These are phyloP conservation scores for Pythium periplocum DNA, from an alignment of 352 stramenopile genomes.

Conservation along the genomic window DNA sequence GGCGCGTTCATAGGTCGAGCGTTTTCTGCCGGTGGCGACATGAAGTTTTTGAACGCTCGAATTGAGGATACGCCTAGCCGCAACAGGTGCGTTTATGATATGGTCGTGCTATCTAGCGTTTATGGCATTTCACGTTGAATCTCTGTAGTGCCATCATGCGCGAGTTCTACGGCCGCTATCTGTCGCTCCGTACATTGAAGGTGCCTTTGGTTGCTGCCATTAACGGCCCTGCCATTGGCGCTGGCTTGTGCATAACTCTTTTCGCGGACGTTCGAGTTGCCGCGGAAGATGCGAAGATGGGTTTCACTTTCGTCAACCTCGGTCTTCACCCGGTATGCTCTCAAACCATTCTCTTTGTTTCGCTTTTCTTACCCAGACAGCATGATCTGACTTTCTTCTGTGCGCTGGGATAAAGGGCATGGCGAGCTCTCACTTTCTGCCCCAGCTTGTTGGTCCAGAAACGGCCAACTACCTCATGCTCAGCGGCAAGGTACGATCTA, in stretches of 20 bases:
- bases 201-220: constrained; percentile 83
- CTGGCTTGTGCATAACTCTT: constrained; percentile 75
- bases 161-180: constrained; percentile 79
- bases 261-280: constrained; percentile 80
- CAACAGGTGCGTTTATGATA: constrained; percentile 43
- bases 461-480: constrained; percentile 71
- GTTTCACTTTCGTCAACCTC: constrained; percentile 85
- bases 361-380: too few relatives aligned
- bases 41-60: constrained; percentile 73
- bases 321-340: constrained; percentile 62
- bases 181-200: constrained; percentile 69
- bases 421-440: constrained; percentile 79
- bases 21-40: constrained; percentile 85
- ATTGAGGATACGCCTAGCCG: constrained; percentile 53
- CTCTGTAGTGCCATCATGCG: constrained; percentile 64
- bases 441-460: constrained; percentile 51
- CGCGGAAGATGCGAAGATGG: constrained; percentile 63
- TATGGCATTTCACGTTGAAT: background rate
- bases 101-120: too few relatives aligned
- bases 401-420: constrained; percentile 43
- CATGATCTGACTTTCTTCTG: too few relatives aligned
- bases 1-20: constrained; percentile 26
- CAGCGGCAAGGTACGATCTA: constrained; percentile 39
- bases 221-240: constrained; percentile 79
- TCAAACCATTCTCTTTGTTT: too few relatives aligned